Evolutionary conservation across 495 filamentous ascomycete species (phyloP).

Genomic region (Tetracladium setigerum): DNA sequence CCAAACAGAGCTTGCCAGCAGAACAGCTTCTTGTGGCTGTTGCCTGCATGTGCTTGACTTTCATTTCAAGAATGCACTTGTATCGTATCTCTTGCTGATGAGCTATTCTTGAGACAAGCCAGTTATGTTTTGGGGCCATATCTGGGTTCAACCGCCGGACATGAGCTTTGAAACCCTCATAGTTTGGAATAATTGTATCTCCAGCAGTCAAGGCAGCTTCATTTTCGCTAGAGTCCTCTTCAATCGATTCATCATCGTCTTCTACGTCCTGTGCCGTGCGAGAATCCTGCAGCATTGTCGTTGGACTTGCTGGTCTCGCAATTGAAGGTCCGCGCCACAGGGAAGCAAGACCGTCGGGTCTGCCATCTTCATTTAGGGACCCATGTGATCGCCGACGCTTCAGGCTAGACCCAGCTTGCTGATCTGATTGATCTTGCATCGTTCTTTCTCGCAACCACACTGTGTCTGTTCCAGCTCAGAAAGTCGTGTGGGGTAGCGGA

Average conservation of each 20-base stretch:
- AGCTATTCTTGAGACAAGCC: constrained; percentile 72
- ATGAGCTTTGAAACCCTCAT: constrained; percentile 71
- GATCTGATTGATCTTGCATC: too few species aligned
- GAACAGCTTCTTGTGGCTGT: constrained; percentile 48
- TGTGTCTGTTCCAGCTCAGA: too few species aligned
- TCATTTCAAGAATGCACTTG: constrained; percentile 65
- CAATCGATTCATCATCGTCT: constrained; percentile 40
- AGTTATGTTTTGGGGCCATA: constrained; percentile 34
- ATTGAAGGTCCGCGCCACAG: constrained; percentile 21
- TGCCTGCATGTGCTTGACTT: constrained; percentile 59
- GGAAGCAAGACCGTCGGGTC: constrained; percentile 16
- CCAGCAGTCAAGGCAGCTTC: constrained; percentile 33
- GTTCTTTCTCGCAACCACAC: too few species aligned
- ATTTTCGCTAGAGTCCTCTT: constrained; percentile 36
- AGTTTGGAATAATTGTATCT: constrained; percentile 58
- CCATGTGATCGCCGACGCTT: too few species aligned
- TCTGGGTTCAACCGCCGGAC: constrained; percentile 62
- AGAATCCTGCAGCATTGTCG: constrained; percentile 11
- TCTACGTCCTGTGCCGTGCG: constrained; percentile 35
- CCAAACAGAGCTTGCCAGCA: constrained; percentile 54
- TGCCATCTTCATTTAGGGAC: too few species aligned
- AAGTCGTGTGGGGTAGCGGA: too few species aligned
- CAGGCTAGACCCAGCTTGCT: too few species aligned
- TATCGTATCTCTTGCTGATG: constrained; percentile 73
- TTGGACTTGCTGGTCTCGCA: constrained; percentile 8